Evolutionary conservation across 331 rosid species (phyloP).

Genomic region (Quercus phellos): DNA sequence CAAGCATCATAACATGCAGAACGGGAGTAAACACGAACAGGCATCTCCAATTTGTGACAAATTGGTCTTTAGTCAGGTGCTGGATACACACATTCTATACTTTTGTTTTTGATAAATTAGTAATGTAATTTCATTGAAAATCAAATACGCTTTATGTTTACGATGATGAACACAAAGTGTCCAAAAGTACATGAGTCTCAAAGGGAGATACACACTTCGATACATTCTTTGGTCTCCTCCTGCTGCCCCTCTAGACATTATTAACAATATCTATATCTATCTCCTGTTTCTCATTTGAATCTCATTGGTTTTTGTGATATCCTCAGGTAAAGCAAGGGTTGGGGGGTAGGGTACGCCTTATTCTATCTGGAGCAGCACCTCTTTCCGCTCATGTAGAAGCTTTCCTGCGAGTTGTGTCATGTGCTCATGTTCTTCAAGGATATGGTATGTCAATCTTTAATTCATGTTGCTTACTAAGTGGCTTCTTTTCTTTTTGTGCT

Average conservation of each 20-base stretch:
- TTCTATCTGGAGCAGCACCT: slow-evolving; percentile 98
- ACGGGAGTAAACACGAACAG: slow-evolving; percentile 45
- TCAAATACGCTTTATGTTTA: too few species aligned
- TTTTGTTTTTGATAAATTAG: too few species aligned
- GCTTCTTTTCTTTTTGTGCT: not conserved
- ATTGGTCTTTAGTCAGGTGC: slow-evolving; percentile 83
- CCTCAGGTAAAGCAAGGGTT: slow-evolving; percentile 83
- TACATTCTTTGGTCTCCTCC: not conserved
- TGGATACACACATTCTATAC: slow-evolving; percentile 5
- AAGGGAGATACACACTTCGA: too few species aligned
- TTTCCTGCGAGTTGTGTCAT: slow-evolving; percentile 81
- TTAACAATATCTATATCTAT: slow-evolving; percentile 2
- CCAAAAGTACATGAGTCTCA: too few species aligned
- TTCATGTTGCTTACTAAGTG: not conserved
- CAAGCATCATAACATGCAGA: slow-evolving; percentile 66
- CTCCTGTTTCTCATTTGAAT: slow-evolving; percentile 12
- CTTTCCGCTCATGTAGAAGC: slow-evolving; percentile 74
- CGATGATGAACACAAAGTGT: too few species aligned
- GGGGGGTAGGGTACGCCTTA: slow-evolving; percentile 88
- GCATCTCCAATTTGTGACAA: slow-evolving; percentile 80
- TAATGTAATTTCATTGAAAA: too few species aligned
- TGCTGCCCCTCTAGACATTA: not conserved
- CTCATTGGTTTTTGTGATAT: slow-evolving; percentile 25
- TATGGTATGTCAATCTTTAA: slow-evolving; percentile 56
- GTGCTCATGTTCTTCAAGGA: slow-evolving; percentile 96